Conservation (phyloP, 805 yeast genomes). For the Ogataea salicorniae region DNA sequence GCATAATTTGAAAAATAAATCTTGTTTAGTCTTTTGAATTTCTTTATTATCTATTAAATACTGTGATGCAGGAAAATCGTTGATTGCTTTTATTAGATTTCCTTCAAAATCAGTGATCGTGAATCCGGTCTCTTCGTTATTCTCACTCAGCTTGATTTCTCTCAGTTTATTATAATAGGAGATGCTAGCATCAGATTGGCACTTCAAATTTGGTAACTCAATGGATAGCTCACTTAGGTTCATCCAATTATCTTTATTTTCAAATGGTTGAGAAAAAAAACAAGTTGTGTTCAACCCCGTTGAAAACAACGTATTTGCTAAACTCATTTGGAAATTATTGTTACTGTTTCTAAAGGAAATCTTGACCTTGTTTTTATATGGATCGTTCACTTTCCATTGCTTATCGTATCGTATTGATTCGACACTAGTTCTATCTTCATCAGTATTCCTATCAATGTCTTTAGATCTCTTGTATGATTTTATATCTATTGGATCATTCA, state of each 20-base stretch:
- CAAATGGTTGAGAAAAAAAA: slow-evolving; percentile 15
- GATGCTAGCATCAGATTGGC: background rate
- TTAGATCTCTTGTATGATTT: slow-evolving; percentile 8
- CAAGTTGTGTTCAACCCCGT: slow-evolving; percentile 23
- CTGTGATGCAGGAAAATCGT: slow-evolving; percentile 52
- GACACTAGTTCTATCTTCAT: slow-evolving; percentile 2
- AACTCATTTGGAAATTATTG: slow-evolving; percentile 1
- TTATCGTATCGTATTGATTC: slow-evolving; percentile 10
- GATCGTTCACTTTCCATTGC: slow-evolving; percentile 7
- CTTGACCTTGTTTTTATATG: background rate
- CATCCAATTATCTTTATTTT: slow-evolving; percentile 10
- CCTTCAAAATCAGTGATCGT: slow-evolving; percentile 46
- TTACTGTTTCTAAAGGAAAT: background rate
- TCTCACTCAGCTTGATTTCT: slow-evolving; percentile 7
- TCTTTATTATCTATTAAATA: slow-evolving; percentile 42
- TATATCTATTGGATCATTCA: slow-evolving; percentile 12
- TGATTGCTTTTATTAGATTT: slow-evolving; percentile 54
- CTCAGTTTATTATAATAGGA: slow-evolving; percentile 11
- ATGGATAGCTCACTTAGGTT: slow-evolving; percentile 7
- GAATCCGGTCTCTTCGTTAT: slow-evolving; percentile 23
- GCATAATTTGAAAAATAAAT: slow-evolving; percentile 19
- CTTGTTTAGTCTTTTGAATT: slow-evolving; percentile 26
- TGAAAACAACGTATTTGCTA: slow-evolving; percentile 26
- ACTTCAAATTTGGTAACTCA: background rate
- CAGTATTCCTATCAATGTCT: background rate